Conservation (phyloP, 1,139 yeast genomes). For the Yamadazyma conglobata region DNA sequence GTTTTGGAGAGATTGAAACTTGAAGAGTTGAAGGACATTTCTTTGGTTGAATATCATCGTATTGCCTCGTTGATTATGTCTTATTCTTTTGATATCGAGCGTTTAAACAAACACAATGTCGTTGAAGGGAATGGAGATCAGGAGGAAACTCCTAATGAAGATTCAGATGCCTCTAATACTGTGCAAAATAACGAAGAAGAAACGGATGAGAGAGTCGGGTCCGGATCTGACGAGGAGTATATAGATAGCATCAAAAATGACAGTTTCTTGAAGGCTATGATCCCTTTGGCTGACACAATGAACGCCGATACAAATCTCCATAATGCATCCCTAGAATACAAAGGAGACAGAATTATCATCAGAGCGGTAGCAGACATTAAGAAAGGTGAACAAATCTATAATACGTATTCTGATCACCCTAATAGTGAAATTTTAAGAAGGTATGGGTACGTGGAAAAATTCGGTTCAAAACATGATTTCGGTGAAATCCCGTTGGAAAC, state of each 20-base stretch:
- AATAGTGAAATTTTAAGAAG: conserved; percentile 83
- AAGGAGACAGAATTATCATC: conserved; percentile 55
- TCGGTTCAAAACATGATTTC: conserved; percentile 74
- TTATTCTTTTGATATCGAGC: conserved; percentile 41
- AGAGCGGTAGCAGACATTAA: conserved; percentile 59
- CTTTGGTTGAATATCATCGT: conserved; percentile 59
- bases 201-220: conserved; percentile 1
- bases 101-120: conserved; percentile 13
- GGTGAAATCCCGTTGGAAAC: conserved; percentile 61
- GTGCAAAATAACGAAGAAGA: conserved; percentile 13
- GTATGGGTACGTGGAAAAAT: conserved; percentile 83
- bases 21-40: conserved; percentile 27
- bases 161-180: too few relatives aligned
- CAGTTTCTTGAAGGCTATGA: conserved; percentile 73
- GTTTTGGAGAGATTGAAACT: conserved; percentile 23
- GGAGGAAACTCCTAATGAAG: conserved; percentile 18
- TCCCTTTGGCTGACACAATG: conserved; percentile 85
- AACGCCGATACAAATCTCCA: conserved; percentile 80
- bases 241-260: conserved; percentile 26
- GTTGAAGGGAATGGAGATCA: conserved; percentile 18
- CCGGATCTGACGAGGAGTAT: conserved; percentile 24
- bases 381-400: conserved; percentile 72
- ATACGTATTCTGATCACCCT: conserved; percentile 88
- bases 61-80: conserved; percentile 60
- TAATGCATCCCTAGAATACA: conserved; percentile 67